Evolutionary conservation across 2,329 filamentous ascomycete genomes (phyloP).

Genomic region (Microdochium nivale): DNA sequence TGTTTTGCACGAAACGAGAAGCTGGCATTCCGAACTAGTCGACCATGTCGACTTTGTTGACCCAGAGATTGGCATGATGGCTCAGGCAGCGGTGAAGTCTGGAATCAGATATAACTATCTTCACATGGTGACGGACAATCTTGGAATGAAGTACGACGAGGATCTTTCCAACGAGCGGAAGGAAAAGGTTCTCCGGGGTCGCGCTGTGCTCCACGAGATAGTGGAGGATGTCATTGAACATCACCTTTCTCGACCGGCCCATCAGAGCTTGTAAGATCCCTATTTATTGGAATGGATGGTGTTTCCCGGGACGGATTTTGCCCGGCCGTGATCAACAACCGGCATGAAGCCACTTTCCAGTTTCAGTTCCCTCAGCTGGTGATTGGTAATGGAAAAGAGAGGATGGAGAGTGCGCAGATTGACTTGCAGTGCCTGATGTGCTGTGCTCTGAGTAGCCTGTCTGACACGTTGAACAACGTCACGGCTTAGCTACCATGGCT

Average conservation of each 20-base stretch:
- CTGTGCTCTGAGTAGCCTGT: no score
- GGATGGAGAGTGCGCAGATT: no score
- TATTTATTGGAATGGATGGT: not conserved
- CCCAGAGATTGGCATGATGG: slow-evolving; percentile 9
- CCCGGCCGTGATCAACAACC: no score
- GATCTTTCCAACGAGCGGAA: slow-evolving; percentile 7
- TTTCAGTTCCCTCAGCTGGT: no score
- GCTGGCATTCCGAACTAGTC: slow-evolving; percentile 4
- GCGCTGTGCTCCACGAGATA: slow-evolving; percentile 2
- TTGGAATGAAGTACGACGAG: slow-evolving; percentile 6
- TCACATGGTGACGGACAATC: slow-evolving; percentile 7
- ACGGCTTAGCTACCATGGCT: no score
- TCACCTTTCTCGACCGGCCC: slow-evolving; percentile 2
- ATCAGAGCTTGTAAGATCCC: no score
- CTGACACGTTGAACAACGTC: no score
- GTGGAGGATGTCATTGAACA: slow-evolving; percentile 5
- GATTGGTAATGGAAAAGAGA: no score
- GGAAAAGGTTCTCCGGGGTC: slow-evolving; percentile 2
- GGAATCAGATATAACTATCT: slow-evolving; percentile 4
- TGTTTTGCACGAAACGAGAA: slow-evolving; percentile 6
- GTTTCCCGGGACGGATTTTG: no score
- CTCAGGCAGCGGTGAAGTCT: slow-evolving; percentile 4
- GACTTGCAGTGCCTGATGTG: no score
- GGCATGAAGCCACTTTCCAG: no score
- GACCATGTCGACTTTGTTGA: slow-evolving; percentile 6